These are phyloP conservation scores for Neurospora discreta DNA, from an alignment of 495 filamentous ascomycete genomes.

Conservation along the genomic window DNA sequence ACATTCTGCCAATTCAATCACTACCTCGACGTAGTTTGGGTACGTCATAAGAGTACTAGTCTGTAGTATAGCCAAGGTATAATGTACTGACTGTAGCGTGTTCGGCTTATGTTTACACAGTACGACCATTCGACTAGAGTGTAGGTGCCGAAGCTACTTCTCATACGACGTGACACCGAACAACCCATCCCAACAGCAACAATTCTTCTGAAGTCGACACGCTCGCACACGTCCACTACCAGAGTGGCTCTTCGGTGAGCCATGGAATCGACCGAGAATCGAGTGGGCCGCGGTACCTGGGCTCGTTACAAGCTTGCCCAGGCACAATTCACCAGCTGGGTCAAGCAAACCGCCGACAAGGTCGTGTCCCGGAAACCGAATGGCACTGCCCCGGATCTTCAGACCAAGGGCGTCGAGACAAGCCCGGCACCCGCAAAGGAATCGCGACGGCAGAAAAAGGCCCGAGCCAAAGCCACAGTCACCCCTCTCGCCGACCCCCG, in stretches of 20 bases:
- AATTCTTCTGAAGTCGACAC: neutral
- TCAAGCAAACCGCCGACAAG: slow-evolving; percentile 16
- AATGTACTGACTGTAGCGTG: too few species aligned
- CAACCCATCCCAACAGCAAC: neutral
- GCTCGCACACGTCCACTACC: neutral
- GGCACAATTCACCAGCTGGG: slow-evolving; percentile 21
- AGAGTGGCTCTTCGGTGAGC: neutral
- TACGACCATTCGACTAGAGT: too few species aligned
- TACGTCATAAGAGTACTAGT: too few species aligned
- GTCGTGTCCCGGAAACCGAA: neutral
- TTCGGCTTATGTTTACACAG: too few species aligned
- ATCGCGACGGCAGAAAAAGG: slow-evolving; percentile 1
- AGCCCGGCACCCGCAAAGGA: neutral
- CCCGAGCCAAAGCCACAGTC: slow-evolving; percentile 2
- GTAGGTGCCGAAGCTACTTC: neutral
- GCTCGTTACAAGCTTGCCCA: slow-evolving; percentile 18
- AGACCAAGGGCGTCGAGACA: neutral
- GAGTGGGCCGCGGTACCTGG: slow-evolving; percentile 8
- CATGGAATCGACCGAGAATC: neutral
- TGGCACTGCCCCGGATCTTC: neutral
- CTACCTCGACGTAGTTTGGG: too few species aligned
- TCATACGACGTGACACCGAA: neutral
- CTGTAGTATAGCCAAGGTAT: too few species aligned
- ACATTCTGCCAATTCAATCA: too few species aligned
- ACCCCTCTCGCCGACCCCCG: neutral